Evolutionary conservation across 2,329 filamentous ascomycete genomes (phyloP).

Genomic region (Penicillium sp.): DNA sequence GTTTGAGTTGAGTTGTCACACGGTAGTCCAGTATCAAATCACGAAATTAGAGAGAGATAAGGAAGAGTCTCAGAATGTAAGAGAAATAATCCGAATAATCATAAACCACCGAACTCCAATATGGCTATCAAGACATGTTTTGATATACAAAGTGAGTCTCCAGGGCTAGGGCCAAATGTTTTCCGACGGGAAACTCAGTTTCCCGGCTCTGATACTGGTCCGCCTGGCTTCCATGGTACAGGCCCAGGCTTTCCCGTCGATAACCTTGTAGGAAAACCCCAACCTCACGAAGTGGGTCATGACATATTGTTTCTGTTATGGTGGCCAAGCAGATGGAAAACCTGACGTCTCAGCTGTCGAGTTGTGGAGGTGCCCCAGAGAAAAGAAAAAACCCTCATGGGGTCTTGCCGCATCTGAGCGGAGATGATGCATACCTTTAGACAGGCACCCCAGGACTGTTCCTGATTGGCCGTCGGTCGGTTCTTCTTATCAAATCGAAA

Average conservation of each 20-base stretch:
- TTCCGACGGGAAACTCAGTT: conserved; percentile 38
- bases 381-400: conserved; percentile 20
- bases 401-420: conserved; percentile 18
- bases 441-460: conserved; percentile 4
- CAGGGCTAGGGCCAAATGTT: conserved; percentile 19
- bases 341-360: conserved; percentile 19
- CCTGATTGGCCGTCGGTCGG: conserved; percentile 21
- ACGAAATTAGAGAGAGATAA: conserved; percentile 9
- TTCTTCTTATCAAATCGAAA: conserved; percentile 32
- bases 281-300: conserved; percentile 19
- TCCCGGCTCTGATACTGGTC: conserved; percentile 27
- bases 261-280: conserved; percentile 28
- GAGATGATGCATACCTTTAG: conserved; percentile 23
- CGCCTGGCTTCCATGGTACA: conserved; percentile 20
- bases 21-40: conserved; percentile 8
- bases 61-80: background rate
- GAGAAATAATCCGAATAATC: conserved; percentile 12
- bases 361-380: conserved; percentile 17
- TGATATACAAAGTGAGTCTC: conserved; percentile 32
- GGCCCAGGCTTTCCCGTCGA: conserved; percentile 29
- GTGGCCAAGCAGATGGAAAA: conserved; percentile 17
- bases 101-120: conserved; percentile 17
- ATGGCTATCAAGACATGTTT: conserved; percentile 27
- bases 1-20: conserved; percentile 13
- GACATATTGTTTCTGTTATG: conserved; percentile 18